These are phyloP conservation scores for Amniculicola lignicola DNA, from an alignment of 495 filamentous ascomycete species.

Conservation along the genomic window DNA sequence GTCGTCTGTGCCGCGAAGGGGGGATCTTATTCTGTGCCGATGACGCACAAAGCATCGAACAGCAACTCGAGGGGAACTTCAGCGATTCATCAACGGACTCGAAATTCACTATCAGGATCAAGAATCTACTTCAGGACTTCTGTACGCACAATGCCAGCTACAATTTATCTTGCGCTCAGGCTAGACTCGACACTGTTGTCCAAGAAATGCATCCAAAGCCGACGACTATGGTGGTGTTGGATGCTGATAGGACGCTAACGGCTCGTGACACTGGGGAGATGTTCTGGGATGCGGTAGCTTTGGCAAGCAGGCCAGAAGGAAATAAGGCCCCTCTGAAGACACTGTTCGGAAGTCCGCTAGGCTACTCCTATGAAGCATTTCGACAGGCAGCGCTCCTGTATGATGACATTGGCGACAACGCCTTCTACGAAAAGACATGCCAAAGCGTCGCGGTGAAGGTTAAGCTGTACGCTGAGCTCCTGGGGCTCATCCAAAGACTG, in stretches of 20 bases:
- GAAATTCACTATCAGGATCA: constrained; percentile 31
- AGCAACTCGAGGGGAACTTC: no score
- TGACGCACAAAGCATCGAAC: not conserved
- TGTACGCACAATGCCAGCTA: constrained; percentile 41
- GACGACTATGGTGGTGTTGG: constrained; percentile 54
- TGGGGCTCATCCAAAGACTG: constrained; percentile 44
- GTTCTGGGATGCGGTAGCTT: constrained; percentile 51
- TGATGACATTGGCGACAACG: constrained; percentile 47
- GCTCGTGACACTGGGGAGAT: constrained; percentile 52
- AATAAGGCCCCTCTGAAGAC: constrained; percentile 42
- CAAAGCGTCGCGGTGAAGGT: constrained; percentile 46
- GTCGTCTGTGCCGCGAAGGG: constrained; percentile 48
- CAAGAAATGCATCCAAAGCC: constrained; percentile 22
- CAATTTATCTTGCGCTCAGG: constrained; percentile 45
- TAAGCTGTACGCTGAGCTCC: constrained; percentile 51
- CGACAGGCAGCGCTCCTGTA: constrained; percentile 56
- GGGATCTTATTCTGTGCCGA: constrained; percentile 45
- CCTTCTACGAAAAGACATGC: constrained; percentile 51
- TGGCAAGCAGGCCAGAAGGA: not conserved
- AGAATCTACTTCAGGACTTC: constrained; percentile 38
- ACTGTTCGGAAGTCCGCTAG: constrained; percentile 51
- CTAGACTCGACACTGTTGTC: constrained; percentile 45
- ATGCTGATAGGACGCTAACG: constrained; percentile 58
- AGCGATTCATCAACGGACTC: constrained; percentile 32
- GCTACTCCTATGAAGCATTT: constrained; percentile 58